Percentiles rank a stretch among this genome's conserved stretches.
phyloP scores from a whole-genome alignment of 2,329 filamentous ascomycete genomes.

The Exophiala sp. region DNA sequence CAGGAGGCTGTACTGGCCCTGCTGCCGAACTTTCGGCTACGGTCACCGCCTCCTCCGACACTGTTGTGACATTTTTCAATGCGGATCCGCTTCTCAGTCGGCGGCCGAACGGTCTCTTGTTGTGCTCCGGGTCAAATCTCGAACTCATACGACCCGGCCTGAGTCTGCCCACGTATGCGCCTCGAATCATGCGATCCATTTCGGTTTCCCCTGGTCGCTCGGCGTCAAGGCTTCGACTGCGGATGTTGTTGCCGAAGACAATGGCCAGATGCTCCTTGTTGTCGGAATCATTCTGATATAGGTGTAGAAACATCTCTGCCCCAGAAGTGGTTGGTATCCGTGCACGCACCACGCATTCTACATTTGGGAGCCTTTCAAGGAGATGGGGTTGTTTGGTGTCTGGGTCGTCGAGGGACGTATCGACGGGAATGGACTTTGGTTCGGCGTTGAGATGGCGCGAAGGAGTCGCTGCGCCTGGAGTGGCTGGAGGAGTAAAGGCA shows the following conservation, averaged over 20 bases:
- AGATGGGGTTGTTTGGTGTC: slow-evolving; percentile 60
- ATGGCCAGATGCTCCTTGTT: slow-evolving; percentile 96
- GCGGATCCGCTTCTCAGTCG: slow-evolving; percentile 21
- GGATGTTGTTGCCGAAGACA: slow-evolving; percentile 83
- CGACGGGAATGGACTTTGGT: slow-evolving; percentile 42
- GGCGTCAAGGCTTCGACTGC: slow-evolving; percentile 56
- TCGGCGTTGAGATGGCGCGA: slow-evolving; percentile 33
- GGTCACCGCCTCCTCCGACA: slow-evolving; percentile 24
- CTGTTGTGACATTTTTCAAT: slow-evolving; percentile 30
- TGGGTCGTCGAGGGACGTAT: slow-evolving; percentile 31
- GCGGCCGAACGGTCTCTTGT: slow-evolving; percentile 7
- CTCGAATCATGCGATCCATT: slow-evolving; percentile 74
- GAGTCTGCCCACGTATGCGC: slow-evolving; percentile 82
- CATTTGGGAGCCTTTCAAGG: slow-evolving; percentile 68
- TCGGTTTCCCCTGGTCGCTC: slow-evolving; percentile 44
- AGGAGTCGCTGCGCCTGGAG: slow-evolving; percentile 31
- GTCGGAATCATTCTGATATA: slow-evolving; percentile 89
- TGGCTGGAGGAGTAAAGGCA: slow-evolving; percentile 45
- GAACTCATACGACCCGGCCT: slow-evolving; percentile 79
- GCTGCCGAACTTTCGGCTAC: slow-evolving; percentile 1
- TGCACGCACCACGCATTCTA: slow-evolving; percentile 90
- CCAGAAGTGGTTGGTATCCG: slow-evolving; percentile 88
- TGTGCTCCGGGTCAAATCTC: slow-evolving; percentile 47
- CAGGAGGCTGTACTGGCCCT: slow-evolving; percentile 5
- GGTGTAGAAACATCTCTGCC: slow-evolving; percentile 92